Conservation (phyloP, 2,329 filamentous ascomycete species). For the Pseudogymnoascus sp. region DNA sequence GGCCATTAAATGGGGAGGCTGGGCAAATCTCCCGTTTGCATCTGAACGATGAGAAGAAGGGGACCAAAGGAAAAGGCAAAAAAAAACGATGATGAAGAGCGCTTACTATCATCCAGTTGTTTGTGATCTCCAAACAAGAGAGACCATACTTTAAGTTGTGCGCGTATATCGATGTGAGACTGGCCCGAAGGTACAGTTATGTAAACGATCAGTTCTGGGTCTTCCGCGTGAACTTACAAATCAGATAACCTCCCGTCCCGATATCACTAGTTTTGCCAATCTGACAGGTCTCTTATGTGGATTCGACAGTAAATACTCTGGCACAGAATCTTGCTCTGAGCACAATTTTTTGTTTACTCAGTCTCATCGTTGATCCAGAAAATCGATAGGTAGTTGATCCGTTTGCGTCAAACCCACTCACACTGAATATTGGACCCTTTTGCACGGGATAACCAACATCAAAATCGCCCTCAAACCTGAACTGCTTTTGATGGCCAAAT, state of each 20-base stretch:
- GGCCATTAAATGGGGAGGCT: constrained; percentile 8
- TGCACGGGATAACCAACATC: neutral
- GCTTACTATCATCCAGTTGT: neutral
- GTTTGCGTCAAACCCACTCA: neutral
- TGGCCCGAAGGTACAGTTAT: neutral
- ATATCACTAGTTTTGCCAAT: constrained; percentile 2
- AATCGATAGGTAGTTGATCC: neutral
- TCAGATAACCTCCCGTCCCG: neutral
- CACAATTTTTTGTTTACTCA: neutral
- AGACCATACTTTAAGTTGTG: neutral
- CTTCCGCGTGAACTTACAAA: neutral
- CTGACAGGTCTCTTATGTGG: constrained; percentile 7
- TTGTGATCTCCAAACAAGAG: neutral
- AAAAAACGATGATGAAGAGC: neutral
- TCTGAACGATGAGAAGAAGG: neutral
- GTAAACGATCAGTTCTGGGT: neutral
- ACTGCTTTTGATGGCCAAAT: neutral
- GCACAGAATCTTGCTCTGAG: neutral
- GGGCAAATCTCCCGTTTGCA: constrained; percentile 3
- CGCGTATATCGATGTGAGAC: neutral
- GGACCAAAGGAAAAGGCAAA: neutral
- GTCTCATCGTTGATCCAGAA: neutral
- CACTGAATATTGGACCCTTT: constrained; percentile 5
- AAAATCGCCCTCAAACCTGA: neutral
- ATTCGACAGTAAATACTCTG: neutral